phyloP scores from a whole-genome alignment of 768 basidiomycete genomes.

The Sarcomyxa edulis region DNA sequence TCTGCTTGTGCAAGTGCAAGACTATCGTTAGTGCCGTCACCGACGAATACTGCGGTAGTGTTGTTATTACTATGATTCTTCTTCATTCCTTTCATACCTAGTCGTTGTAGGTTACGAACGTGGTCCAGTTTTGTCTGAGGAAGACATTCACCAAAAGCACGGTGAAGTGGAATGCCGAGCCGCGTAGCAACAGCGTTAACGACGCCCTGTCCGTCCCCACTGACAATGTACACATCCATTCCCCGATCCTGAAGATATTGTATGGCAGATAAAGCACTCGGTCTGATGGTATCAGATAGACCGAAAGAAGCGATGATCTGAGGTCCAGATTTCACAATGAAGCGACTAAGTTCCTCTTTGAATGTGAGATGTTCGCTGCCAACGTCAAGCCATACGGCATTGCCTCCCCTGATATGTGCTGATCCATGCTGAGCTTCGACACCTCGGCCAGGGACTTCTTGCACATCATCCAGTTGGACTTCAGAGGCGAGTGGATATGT shows the following conservation, averaged over 20 bases:
- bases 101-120: conserved; percentile 21
- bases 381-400: conserved; percentile 23
- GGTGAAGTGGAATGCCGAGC: conserved; percentile 31
- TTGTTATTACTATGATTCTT: conserved; percentile 12
- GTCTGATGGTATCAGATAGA: conserved; percentile 38
- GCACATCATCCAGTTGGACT: no score
- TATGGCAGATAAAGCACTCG: conserved; percentile 33
- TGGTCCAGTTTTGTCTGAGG: conserved; percentile 40
- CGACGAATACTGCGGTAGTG: conserved; percentile 33
- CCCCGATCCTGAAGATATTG: conserved; percentile 24
- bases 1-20: conserved; percentile 47
- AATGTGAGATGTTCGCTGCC: conserved; percentile 31
- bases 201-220: conserved; percentile 42
- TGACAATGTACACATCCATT: conserved; percentile 39
- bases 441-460: conserved; percentile 2
- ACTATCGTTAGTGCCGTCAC: conserved; percentile 52
- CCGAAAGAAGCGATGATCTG: conserved; percentile 29
- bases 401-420: conserved; percentile 28
- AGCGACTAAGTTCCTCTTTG: conserved; percentile 23
- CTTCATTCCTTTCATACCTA: no score
- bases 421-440: not conserved
- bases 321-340: conserved; percentile 28
- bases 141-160: conserved; percentile 35
- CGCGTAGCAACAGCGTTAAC: conserved; percentile 32
- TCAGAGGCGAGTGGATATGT: conserved; percentile 1